Conservation (phyloP, 2,329 filamentous ascomycete species). For the Colletotrichum agaves region DNA sequence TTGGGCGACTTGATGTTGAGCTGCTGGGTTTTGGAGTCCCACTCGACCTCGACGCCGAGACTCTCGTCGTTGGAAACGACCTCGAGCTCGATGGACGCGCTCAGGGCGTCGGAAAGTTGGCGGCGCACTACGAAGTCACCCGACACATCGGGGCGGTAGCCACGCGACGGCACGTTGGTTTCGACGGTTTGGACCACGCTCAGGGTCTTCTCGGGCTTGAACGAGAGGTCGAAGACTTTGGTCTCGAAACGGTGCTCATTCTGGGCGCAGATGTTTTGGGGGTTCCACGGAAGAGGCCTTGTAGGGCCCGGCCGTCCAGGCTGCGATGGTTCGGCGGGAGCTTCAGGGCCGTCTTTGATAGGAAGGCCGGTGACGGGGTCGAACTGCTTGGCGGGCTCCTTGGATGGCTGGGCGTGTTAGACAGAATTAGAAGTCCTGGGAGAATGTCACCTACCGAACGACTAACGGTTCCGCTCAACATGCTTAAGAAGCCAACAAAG, state of each 20-base stretch:
- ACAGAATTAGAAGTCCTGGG: background rate
- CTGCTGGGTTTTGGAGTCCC: constrained; percentile 49
- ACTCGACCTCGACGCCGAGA: constrained; percentile 48
- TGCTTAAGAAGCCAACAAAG: constrained; percentile 43
- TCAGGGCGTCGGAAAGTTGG: constrained; percentile 44
- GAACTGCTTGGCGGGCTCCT: constrained; percentile 16
- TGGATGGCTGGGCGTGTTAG: constrained; percentile 20
- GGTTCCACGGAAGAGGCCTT: constrained; percentile 22
- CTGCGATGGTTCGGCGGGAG: constrained; percentile 2
- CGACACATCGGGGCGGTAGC: constrained; percentile 50
- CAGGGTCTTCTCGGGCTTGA: constrained; percentile 50
- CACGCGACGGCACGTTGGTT: constrained; percentile 37
- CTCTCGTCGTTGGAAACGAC: constrained; percentile 56
- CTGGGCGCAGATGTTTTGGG: constrained; percentile 17
- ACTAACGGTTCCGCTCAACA: constrained; percentile 35
- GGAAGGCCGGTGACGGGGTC: constrained; percentile 33
- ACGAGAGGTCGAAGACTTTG: constrained; percentile 45
- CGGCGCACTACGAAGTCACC: constrained; percentile 59
- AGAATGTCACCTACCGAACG: constrained; percentile 46
- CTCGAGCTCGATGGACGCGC: constrained; percentile 56
- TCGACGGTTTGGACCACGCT: constrained; percentile 52
- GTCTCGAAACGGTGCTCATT: constrained; percentile 44
- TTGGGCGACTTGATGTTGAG: constrained; percentile 54
- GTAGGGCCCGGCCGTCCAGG: constrained; percentile 11
- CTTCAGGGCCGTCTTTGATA: constrained; percentile 27